These are phyloP conservation scores for Claviceps quebecensis DNA, from an alignment of 2,329 filamentous ascomycete genomes.

Conservation along the genomic window DNA sequence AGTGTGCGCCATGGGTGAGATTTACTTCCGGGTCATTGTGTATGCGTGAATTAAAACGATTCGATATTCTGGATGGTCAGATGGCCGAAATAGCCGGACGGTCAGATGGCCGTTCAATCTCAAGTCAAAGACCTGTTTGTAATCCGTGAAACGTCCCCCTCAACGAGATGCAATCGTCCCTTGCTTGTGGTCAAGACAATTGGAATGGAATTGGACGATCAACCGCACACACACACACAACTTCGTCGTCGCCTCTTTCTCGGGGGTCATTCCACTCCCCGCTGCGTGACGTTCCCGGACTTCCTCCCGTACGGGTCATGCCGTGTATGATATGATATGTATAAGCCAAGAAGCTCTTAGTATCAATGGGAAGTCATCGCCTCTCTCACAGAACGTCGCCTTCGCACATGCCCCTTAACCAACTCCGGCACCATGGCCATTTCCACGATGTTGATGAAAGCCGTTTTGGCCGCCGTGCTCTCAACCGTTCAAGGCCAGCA, in stretches of 20 bases:
- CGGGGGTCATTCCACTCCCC: background rate
- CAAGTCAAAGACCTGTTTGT: background rate
- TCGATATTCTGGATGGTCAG: background rate
- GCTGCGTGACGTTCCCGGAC: background rate
- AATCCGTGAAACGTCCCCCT: background rate
- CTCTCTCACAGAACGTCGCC: background rate
- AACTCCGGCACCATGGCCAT: background rate
- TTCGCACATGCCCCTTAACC: background rate
- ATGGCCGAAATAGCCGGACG: background rate
- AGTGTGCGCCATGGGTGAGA: background rate
- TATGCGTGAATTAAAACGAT: background rate
- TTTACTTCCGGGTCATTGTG: background rate
- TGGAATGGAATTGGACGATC: too few relatives aligned
- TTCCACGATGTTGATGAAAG: too few relatives aligned
- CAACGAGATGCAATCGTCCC: background rate
- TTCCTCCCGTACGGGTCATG: background rate
- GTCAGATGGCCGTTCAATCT: background rate
- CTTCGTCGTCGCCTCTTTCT: background rate
- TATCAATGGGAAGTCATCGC: background rate
- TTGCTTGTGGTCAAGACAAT: background rate
- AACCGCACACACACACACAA: background rate
- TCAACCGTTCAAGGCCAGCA: background rate
- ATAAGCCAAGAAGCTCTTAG: background rate
- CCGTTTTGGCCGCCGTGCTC: background rate
- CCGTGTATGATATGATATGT: background rate